phyloP scores from a whole-genome alignment of 208 protist genomes.

The Crithidia thermophila region DNA sequence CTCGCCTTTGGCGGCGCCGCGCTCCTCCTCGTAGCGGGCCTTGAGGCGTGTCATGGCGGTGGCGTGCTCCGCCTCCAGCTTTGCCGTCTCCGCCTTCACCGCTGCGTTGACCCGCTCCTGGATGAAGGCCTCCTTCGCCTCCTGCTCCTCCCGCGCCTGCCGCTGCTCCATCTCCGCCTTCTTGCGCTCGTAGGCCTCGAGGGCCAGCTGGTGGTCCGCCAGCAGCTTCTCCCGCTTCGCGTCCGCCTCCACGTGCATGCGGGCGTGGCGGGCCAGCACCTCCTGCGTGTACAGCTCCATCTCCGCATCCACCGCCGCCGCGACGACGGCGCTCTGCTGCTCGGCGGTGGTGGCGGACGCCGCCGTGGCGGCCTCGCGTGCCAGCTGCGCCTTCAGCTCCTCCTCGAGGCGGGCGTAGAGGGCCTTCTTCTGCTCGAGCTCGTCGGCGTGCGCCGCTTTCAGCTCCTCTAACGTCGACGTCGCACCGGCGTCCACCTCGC shows the following conservation, averaged over 20 bases:
- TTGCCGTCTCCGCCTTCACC: constrained; percentile 36
- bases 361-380: constrained; percentile 32
- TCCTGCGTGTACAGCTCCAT: constrained; percentile 54
- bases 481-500: constrained; percentile 1
- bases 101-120: constrained; percentile 34
- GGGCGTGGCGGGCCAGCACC: constrained; percentile 38
- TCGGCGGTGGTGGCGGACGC: constrained; percentile 20
- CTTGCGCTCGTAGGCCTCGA: constrained; percentile 48
- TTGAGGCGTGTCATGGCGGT: constrained; percentile 29
- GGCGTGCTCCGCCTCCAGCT: constrained; percentile 34
- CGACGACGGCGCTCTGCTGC: constrained; percentile 37
- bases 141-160: constrained; percentile 33
- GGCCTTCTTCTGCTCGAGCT: constrained; percentile 22
- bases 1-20: constrained; percentile 44
- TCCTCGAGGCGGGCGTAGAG: constrained; percentile 48
- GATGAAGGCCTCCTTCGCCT: constrained; percentile 49
- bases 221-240: constrained; percentile 54
- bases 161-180: constrained; percentile 34
- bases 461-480: constrained; percentile 21
- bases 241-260: constrained; percentile 45
- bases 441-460: constrained; percentile 34
- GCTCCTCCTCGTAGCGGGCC: constrained; percentile 51
- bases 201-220: constrained; percentile 40
- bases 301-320: constrained; percentile 56
- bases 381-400: constrained; percentile 42